Evolutionary conservation across 768 basidiomycete species (phyloP), one percentile per base, ranked within the genome.

Genomic region (Nevesoporus exiguus): DNA sequence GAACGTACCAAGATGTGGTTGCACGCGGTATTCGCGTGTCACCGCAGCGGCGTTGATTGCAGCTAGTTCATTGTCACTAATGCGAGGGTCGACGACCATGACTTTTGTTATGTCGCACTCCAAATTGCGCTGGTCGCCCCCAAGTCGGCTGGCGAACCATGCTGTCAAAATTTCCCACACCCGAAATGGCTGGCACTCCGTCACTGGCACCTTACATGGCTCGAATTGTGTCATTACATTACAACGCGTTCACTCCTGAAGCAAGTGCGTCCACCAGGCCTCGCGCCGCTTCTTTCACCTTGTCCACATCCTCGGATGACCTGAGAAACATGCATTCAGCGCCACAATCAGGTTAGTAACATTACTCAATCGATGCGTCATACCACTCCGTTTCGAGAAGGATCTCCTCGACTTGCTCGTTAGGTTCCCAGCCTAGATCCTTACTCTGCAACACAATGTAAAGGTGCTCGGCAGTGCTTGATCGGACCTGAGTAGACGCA

Each of bases 1-100:
- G 56, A 37, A 55, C 61, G 73, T 68, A 93, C 92, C 92, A 60
- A 95, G 78, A 74, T 92, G 90, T 54, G 93, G 93, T 63, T 94
- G 80, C 58, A 94, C 90, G 62, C 82, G 85, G 75, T 90, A 94
- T 74, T 93, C 86, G 66, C 80, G 84, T 48, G 91, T 93, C 47
- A 93, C 93, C 31, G 93, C 93, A 46, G 91, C 89, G 47, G 90
- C 89, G 69, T 93, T 92, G 69, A 93, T 85, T 47, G 82, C 79
- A 51, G 88, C 86, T 64, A 91, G 71, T 67, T 91, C 88, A 60
- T 71, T 78, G 70, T 90, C 85, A 66, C 76, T 86, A 48, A 90
- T 71, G 57, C 86, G 81, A 64, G 86, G 77, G 70, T 82, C 72
- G 57, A 69, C 67, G 54, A 61, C 61, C 77, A 75, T 78, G 62